phyloP scores from a whole-genome alignment of 768 basidiomycete genomes.

The Mycena kentingensis region DNA sequence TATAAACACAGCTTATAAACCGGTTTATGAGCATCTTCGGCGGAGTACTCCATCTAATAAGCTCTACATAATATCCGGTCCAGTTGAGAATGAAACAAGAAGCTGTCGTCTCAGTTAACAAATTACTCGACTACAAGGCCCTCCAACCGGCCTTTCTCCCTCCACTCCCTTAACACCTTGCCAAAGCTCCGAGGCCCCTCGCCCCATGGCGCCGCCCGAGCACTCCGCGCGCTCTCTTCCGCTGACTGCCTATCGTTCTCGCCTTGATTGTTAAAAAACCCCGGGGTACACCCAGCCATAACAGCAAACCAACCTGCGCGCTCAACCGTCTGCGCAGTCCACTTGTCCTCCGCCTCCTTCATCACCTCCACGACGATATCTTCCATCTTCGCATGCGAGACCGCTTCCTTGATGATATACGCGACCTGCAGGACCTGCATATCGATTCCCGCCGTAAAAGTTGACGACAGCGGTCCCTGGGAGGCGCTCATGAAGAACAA shows the following conservation, averaged over 20 bases:
- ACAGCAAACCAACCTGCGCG: slow-evolving; percentile 7
- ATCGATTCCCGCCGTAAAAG: slow-evolving; percentile 5
- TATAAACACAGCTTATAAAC: too few relatives aligned
- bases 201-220: background rate
- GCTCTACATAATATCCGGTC: too few relatives aligned
- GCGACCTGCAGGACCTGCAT: slow-evolving; percentile 9
- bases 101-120: too few relatives aligned
- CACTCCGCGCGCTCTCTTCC: background rate
- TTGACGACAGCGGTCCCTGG: slow-evolving; percentile 8
- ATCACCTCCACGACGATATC: slow-evolving; percentile 6
- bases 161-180: background rate
- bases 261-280: slow-evolving; percentile 11
- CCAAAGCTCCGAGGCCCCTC: background rate
- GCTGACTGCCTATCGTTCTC: background rate
- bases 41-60: too few relatives aligned
- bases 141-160: background rate
- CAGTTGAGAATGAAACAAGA: too few relatives aligned
- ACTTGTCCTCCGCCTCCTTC: slow-evolving; percentile 8
- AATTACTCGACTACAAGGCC: too few relatives aligned
- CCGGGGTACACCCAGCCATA: slow-evolving; percentile 11
- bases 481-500: slow-evolving; percentile 13
- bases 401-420: background rate
- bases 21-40: too few relatives aligned
- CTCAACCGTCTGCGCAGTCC: background rate
- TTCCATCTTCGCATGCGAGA: background rate